A percentile compares a stretch with the other conserved stretches of the same genome.
phyloP scores from a whole-genome alignment of 768 basidiomycete genomes.

The Baorangia bicolor region DNA sequence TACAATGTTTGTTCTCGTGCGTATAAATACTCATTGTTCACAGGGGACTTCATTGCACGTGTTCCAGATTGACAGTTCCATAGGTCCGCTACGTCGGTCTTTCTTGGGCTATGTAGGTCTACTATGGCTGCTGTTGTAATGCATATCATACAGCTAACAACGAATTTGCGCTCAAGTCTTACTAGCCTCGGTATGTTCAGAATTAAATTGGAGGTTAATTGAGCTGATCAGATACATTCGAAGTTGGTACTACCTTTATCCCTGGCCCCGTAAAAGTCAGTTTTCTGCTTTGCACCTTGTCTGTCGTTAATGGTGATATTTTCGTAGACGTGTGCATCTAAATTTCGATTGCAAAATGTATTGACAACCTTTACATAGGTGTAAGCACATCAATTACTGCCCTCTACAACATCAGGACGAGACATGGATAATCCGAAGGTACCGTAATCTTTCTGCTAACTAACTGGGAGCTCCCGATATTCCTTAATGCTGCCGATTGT shows the following conservation, averaged over 20 bases:
- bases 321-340: background rate
- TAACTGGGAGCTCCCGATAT: background rate
- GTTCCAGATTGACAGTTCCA: background rate
- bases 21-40: background rate
- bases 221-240: background rate
- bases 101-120: conserved; percentile 2
- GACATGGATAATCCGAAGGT: background rate
- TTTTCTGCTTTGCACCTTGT: background rate
- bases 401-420: background rate
- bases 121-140: background rate
- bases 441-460: background rate
- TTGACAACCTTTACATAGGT: background rate
- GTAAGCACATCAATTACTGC: conserved; percentile 1
- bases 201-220: background rate
- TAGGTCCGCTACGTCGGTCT: conserved; percentile 11
- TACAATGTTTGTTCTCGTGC: conserved; percentile 5
- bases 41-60: too few species aligned
- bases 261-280: background rate
- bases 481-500: conserved; percentile 2
- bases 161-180: background rate
- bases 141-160: background rate
- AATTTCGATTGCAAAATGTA: background rate
- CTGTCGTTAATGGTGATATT: background rate
- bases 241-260: background rate
- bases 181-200: background rate